A percentile compares a stretch with the other conserved stretches of the same genome.
Conservation (phyloP, 2,329 filamentous ascomycete genomes). For the Macroventuria anomochaeta region DNA sequence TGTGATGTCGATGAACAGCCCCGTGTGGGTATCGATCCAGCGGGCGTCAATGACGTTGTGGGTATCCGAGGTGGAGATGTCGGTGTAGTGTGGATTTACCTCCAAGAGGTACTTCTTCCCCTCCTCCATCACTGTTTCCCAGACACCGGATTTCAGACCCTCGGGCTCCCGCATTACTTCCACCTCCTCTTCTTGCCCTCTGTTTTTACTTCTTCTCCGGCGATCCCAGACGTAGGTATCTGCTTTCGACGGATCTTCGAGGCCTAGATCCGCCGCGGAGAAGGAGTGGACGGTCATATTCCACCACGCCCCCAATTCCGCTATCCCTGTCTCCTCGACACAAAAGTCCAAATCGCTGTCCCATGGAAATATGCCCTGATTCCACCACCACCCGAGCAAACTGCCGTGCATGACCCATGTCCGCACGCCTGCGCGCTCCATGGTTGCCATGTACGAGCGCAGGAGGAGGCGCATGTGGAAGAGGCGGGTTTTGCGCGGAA, state of each 20-base stretch:
- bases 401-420: constrained; percentile 71
- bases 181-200: not conserved
- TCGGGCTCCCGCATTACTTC: not conserved
- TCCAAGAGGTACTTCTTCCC: constrained; percentile 61
- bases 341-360: constrained; percentile 67
- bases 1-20: constrained; percentile 68
- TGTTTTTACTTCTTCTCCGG: not conserved
- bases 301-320: constrained; percentile 64
- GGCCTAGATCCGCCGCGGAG: constrained; percentile 20
- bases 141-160: not conserved
- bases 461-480: constrained; percentile 59
- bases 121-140: constrained; percentile 19
- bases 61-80: constrained; percentile 53
- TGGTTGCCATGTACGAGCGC: constrained; percentile 63
- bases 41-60: constrained; percentile 66
- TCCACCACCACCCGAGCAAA: constrained; percentile 69
- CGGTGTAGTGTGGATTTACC: constrained; percentile 63
- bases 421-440: constrained; percentile 62
- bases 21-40: constrained; percentile 66
- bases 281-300: constrained; percentile 65
- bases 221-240: not conserved
- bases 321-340: constrained; percentile 61
- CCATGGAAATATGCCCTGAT: constrained; percentile 66
- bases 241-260: not conserved
- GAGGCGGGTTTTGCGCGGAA: constrained; percentile 57